Base-by-base conservation (phyloP, 345 rosid genomes). In the Durio zibethinus region DNA sequence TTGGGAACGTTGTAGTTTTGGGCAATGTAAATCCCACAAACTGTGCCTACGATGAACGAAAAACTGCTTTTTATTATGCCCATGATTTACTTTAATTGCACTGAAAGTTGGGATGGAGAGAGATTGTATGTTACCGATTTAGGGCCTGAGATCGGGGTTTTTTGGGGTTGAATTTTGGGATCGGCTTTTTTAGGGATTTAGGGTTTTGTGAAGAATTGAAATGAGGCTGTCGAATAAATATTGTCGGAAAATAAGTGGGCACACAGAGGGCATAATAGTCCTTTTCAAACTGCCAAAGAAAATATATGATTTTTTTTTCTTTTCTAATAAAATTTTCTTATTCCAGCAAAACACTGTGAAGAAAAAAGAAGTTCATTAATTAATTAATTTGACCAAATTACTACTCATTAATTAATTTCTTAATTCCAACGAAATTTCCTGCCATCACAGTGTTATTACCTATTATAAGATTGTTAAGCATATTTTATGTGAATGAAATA, bases 1-100 rank as follows among this genome's bases (percentile, higher is more conserved):
- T 91, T 92, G 21, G 97, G 97, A 52, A 94, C 94, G 83, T 85
- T 62, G 89, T 94, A 94, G 85, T 92, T 94, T 82, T 94, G 97
- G 62, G 97, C 97, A 52, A 92, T 45, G 88, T 90, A 94, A 82
- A 94, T 82, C 65, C 98, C 94, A 27, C 87, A 85, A 7, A 81
- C 83, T 47, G 92, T 90, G 65, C 97, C 98, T 47, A 73, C 47
- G 5, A 92, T 59, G 83, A 94, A 87, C 31, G 90, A 76, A 84
- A 92, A 89, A 77, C 90, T 75, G 85, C 90, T 91, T 80, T 74
- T 82, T 71, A 92, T 82, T 72, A 94, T 84, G 70, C 96, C 98
- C 98, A 92, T 91, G 88, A 18, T n/a, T 33, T 62, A n/a, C 18
- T 3, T 15, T 31, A 31, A 73, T 56, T 21, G 7, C 40, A 53